These are phyloP conservation scores for Colletotrichum chrysophilum DNA, from an alignment of 2,329 filamentous ascomycete species.

Conservation along the genomic window DNA sequence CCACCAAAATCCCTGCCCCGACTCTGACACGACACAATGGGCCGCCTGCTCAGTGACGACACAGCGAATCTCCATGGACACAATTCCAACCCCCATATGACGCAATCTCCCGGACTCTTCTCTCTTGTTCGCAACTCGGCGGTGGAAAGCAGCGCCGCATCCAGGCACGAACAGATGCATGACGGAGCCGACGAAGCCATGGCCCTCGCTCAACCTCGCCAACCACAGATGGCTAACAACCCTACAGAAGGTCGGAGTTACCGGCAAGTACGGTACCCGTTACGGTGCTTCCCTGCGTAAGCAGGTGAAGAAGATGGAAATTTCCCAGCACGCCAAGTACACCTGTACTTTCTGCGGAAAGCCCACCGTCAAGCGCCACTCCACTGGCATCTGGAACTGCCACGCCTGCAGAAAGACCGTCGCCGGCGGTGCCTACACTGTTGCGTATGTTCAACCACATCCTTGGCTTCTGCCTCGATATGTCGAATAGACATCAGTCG, in stretches of 20 bases:
- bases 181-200: not conserved
- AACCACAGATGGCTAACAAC: conserved; percentile 18
- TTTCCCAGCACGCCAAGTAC: conserved; percentile 97
- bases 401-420: conserved; percentile 89
- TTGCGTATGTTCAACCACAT: conserved; percentile 76
- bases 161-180: not conserved
- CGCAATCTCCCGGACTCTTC: not conserved
- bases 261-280: conserved; percentile 95
- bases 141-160: not conserved
- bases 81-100: not conserved
- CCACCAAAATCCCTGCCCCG: not conserved
- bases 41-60: not conserved
- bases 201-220: not conserved
- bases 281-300: conserved; percentile 99
- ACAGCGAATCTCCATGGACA: not conserved
- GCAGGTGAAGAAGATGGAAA: conserved; percentile 98
- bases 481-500: not conserved
- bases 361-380: conserved; percentile 87
- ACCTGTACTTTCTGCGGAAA: conserved; percentile 99
- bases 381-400: conserved; percentile 98
- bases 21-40: not conserved
- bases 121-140: not conserved
- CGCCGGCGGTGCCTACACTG: conserved; percentile 91
- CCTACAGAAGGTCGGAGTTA: conserved; percentile 90
- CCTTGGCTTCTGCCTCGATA: not conserved